Conservation (phyloP, 1,284 basidiomycete species). For the Microbotryomycetes sp. region DNA sequence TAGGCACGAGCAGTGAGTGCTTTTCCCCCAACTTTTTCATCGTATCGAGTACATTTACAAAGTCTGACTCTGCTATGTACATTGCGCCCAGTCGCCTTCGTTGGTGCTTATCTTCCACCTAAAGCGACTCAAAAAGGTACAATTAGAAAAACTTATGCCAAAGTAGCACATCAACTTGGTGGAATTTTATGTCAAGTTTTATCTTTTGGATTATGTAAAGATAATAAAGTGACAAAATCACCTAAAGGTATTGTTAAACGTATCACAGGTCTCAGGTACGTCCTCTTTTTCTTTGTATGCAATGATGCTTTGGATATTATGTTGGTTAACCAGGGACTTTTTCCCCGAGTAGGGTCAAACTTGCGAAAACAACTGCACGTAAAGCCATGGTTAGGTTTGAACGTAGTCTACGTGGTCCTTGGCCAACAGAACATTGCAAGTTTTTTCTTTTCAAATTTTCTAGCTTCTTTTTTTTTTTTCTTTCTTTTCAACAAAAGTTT, state of each 20-base stretch:
- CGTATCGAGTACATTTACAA: not conserved
- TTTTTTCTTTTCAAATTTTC: not conserved
- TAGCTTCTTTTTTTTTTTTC: no score
- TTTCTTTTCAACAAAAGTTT: not conserved
- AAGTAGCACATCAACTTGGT: conserved; percentile 23
- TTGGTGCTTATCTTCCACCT: conserved; percentile 22
- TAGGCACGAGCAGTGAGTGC: conserved; percentile 6
- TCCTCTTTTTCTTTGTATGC: not conserved
- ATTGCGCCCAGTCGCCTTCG: conserved; percentile 24
- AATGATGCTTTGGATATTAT: not conserved
- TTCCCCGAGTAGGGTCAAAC: conserved; percentile 1
- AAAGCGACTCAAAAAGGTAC: conserved; percentile 24
- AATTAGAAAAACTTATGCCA: conserved; percentile 25
- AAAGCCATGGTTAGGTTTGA: conserved; percentile 27
- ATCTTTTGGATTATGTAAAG: conserved; percentile 27
- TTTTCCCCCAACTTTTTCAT: not conserved
- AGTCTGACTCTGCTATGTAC: conserved; percentile 1
- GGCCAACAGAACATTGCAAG: conserved; percentile 26
- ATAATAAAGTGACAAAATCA: conserved; percentile 11
- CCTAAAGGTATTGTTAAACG: conserved; percentile 27
- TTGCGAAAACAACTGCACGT: conserved; percentile 22
- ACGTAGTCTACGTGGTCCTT: conserved; percentile 17
- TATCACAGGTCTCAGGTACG: conserved; percentile 13
- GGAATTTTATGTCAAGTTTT: conserved; percentile 25
- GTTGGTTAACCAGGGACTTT: no score